phyloP scores from a whole-genome alignment of 2,329 filamentous ascomycete species.

The Fusarium albidum region DNA sequence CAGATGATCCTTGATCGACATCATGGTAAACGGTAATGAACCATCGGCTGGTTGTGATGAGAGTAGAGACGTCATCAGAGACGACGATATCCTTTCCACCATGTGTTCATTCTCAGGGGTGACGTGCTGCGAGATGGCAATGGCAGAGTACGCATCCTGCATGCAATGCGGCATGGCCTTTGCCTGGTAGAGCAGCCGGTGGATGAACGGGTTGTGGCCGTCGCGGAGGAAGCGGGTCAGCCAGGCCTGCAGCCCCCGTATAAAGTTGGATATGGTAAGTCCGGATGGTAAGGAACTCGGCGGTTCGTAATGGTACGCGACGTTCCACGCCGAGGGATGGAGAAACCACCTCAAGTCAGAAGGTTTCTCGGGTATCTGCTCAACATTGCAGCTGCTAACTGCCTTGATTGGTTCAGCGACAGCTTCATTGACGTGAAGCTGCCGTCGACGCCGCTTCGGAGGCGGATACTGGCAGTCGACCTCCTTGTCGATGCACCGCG shows the following conservation, averaged over 20 bases:
- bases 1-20: background rate
- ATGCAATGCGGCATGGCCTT: background rate
- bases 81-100: background rate
- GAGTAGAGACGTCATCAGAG: background rate
- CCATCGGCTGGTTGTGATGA: background rate
- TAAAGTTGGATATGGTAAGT: background rate
- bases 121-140: background rate
- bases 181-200: background rate
- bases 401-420: background rate
- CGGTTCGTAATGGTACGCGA: background rate
- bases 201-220: conserved; percentile 4
- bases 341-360: conserved; percentile 1
- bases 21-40: background rate
- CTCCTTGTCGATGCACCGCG: background rate
- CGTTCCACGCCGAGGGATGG: background rate
- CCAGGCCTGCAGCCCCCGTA: background rate
- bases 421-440: background rate
- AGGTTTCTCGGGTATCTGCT: background rate
- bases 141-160: background rate
- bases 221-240: conserved; percentile 1
- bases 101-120: background rate
- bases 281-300: background rate
- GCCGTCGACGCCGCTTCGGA: background rate
- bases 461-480: background rate
- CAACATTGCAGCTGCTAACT: background rate